Percentiles rank a stretch among this genome's conserved stretches.
These are phyloP conservation scores for Leccinum colubrinum DNA, from an alignment of 1,284 basidiomycete species.

Conservation along the genomic window DNA sequence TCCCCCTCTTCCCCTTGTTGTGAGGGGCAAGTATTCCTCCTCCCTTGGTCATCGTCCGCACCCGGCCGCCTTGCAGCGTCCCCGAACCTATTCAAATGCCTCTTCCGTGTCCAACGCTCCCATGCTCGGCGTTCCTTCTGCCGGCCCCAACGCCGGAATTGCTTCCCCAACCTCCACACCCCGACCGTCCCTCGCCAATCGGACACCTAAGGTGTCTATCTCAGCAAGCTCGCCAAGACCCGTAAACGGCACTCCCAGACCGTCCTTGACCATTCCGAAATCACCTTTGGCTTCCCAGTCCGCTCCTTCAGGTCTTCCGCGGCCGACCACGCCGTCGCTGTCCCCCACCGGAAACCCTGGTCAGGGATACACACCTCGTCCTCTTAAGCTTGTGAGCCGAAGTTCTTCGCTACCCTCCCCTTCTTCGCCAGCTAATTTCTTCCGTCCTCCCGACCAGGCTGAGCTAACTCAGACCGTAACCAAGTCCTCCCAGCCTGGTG, in stretches of 20 bases:
- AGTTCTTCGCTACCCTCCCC: conserved; percentile 15
- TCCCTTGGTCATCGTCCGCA: conserved; percentile 16
- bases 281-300: conserved; percentile 17
- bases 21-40: conserved; percentile 20
- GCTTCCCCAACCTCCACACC: conserved; percentile 14
- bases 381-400: conserved; percentile 23
- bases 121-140: conserved; percentile 3
- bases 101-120: conserved; percentile 31
- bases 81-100: conserved; percentile 27
- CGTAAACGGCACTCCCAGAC: conserved; percentile 18
- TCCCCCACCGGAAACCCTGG: background rate
- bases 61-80: conserved; percentile 15
- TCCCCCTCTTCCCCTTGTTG: conserved; percentile 24
- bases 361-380: conserved; percentile 23
- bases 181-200: conserved; percentile 12
- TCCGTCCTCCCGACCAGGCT: conserved; percentile 5
- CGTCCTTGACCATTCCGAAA: conserved; percentile 29
- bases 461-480: conserved; percentile 11
- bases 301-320: conserved; percentile 18
- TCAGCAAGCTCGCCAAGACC: conserved; percentile 17
- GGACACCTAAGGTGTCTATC: conserved; percentile 12
- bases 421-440: conserved; percentile 13
- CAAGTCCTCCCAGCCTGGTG: conserved; percentile 33
- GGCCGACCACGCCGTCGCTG: conserved; percentile 22
- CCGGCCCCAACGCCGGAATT: conserved; percentile 5